Conservation (phyloP, 768 basidiomycete genomes). For the Agrocybe pediades region DNA sequence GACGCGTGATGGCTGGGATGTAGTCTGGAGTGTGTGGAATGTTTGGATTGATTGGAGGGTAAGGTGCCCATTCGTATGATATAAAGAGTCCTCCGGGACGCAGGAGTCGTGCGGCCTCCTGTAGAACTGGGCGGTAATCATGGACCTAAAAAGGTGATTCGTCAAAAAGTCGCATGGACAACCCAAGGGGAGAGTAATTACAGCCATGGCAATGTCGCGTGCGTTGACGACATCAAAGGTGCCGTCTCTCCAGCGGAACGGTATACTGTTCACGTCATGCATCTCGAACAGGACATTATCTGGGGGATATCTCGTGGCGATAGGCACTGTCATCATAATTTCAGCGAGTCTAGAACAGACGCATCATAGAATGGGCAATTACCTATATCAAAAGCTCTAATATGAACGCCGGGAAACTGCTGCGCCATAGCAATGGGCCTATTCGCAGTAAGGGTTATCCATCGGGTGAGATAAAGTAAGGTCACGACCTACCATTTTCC, state of each 20-base stretch:
- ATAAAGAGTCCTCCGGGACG: constrained; percentile 73
- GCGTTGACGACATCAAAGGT: constrained; percentile 74
- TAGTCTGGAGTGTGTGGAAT: constrained; percentile 36
- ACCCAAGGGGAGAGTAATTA: constrained; percentile 33
- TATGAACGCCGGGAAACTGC: constrained; percentile 62
- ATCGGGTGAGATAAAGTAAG: constrained; percentile 15
- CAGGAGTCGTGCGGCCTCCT: constrained; percentile 64
- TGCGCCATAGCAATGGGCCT: constrained; percentile 79
- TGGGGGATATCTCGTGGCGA: constrained; percentile 63
- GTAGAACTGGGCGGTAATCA: constrained; percentile 53
- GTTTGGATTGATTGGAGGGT: constrained; percentile 32
- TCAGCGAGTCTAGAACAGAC: not conserved
- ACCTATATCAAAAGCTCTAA: constrained; percentile 81
- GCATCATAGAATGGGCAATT: constrained; percentile 7
- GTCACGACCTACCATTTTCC: constrained; percentile 62
- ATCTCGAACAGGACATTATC: constrained; percentile 68
- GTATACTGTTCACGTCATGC: constrained; percentile 58
- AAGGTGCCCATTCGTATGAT: constrained; percentile 57
- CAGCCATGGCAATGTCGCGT: constrained; percentile 59
- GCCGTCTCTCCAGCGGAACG: constrained; percentile 49
- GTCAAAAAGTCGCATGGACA: not conserved
- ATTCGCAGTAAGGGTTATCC: constrained; percentile 17
- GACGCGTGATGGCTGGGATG: constrained; percentile 39
- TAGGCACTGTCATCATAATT: constrained; percentile 52
- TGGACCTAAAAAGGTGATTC: constrained; percentile 42